phyloP scores from a whole-genome alignment of 2,329 filamentous ascomycete species.

The Phoma herbarum region DNA sequence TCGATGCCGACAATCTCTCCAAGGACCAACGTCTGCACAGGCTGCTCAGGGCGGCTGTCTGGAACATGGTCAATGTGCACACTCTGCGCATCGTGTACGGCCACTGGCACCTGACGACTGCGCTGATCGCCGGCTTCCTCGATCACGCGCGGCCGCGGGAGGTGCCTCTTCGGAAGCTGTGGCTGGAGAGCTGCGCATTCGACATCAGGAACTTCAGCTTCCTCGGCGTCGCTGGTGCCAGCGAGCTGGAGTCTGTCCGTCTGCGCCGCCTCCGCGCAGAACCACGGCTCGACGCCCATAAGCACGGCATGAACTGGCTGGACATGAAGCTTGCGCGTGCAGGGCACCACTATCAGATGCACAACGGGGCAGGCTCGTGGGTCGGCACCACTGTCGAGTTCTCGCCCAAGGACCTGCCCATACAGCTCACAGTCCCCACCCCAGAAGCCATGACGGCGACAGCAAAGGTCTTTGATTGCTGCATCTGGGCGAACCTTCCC shows the following conservation, averaged over 20 bases:
- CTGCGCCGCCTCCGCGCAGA: slow-evolving; percentile 53
- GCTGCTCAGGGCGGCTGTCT: slow-evolving; percentile 51
- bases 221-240: slow-evolving; percentile 32
- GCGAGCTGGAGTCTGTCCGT: slow-evolving; percentile 53
- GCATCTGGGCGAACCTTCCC: slow-evolving; percentile 40
- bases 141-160: slow-evolving; percentile 39
- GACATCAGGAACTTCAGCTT: slow-evolving; percentile 32
- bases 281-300: slow-evolving; percentile 12
- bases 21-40: slow-evolving; percentile 52
- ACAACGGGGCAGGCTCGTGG: slow-evolving; percentile 46
- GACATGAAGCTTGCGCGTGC: slow-evolving; percentile 44
- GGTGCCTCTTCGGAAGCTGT: slow-evolving; percentile 52
- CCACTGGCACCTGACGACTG: slow-evolving; percentile 53
- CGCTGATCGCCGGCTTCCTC: slow-evolving; percentile 53
- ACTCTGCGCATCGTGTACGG: slow-evolving; percentile 57
- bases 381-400: slow-evolving; percentile 41
- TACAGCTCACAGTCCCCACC: slow-evolving; percentile 8
- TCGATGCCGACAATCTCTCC: slow-evolving; percentile 52
- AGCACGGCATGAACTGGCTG: slow-evolving; percentile 30
- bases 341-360: slow-evolving; percentile 36
- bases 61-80: slow-evolving; percentile 54
- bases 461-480: slow-evolving; percentile 35
- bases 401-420: slow-evolving; percentile 15
- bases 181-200: slow-evolving; percentile 56
- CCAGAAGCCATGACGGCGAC: slow-evolving; percentile 27